phyloP scores from a whole-genome alignment of 2,329 filamentous ascomycete genomes.

The Epichloe aotearoae region DNA sequence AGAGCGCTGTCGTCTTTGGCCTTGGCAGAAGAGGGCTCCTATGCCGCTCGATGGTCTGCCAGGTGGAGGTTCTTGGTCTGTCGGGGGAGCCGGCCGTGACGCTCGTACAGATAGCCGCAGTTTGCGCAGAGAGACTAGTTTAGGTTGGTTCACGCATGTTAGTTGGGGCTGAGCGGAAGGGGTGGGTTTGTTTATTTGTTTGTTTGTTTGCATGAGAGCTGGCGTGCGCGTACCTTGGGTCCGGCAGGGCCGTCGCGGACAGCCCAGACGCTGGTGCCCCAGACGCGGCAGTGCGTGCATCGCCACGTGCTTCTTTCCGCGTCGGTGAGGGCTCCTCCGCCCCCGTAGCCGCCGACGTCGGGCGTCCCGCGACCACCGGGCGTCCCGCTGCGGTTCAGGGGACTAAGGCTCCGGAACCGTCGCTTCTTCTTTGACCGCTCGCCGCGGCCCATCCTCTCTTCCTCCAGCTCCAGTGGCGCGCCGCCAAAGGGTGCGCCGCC shows the following conservation, averaged over 20 bases:
- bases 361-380: constrained; percentile 67
- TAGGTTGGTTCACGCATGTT: background rate
- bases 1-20: constrained; percentile 8
- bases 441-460: constrained; percentile 82
- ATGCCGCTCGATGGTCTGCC: constrained; percentile 13
- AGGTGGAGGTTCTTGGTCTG: constrained; percentile 28
- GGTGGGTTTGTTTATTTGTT: too few species aligned
- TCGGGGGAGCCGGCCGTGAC: constrained; percentile 69
- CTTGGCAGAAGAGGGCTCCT: constrained; percentile 12
- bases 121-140: constrained; percentile 76
- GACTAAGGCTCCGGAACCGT: constrained; percentile 78
- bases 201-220: too few species aligned
- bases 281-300: constrained; percentile 76
- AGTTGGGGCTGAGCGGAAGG: too few species aligned
- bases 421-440: constrained; percentile 94
- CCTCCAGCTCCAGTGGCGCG: constrained; percentile 39
- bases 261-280: constrained; percentile 86
- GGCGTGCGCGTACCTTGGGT: constrained; percentile 44
- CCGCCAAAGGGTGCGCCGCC: constrained; percentile 55
- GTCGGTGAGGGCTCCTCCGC: constrained; percentile 56
- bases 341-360: constrained; percentile 62
- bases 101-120: constrained; percentile 80
- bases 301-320: constrained; percentile 74
- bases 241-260: constrained; percentile 83
- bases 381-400: constrained; percentile 50